These are phyloP conservation scores for Globisporangium camurandrum DNA, from an alignment of 352 stramenopile genomes.

Conservation along the genomic window DNA sequence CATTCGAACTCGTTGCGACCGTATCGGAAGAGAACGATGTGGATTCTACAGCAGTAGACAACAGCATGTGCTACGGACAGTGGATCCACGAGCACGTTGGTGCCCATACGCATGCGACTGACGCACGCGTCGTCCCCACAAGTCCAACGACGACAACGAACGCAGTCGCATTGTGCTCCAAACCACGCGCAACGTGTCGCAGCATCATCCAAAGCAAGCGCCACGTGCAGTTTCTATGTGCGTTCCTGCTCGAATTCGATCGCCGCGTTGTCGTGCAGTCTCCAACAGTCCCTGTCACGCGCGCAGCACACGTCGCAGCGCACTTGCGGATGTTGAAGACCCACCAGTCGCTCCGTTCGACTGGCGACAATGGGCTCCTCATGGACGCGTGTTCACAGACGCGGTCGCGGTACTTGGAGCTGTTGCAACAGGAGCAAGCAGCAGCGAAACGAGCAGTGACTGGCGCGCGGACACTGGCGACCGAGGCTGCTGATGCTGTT, in stretches of 20 bases:
- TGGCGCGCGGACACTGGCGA: no score
- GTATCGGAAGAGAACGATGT: neutral
- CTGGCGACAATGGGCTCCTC: conserved; percentile 19
- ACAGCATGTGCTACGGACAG: conserved; percentile 11
- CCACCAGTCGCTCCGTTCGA: conserved; percentile 18
- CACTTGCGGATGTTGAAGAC: conserved; percentile 34
- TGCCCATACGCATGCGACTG: no score
- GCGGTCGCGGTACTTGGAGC: conserved; percentile 14
- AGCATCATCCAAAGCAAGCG: conserved; percentile 20
- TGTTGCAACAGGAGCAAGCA: conserved; percentile 16
- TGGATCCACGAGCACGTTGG: conserved; percentile 24
- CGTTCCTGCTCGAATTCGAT: conserved; percentile 30
- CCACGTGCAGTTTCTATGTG: conserved; percentile 29
- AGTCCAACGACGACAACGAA: no score
- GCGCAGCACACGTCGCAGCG: conserved; percentile 15
- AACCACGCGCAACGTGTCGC: no score
- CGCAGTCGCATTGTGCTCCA: no score
- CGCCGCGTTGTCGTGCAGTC: conserved; percentile 3
- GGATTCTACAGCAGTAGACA: neutral
- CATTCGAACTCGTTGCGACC: conserved; percentile 21
- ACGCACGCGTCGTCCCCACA: no score
- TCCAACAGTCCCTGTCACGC: neutral
- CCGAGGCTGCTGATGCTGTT: no score
- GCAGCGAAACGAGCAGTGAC: no score
- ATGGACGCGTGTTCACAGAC: conserved; percentile 28